These are phyloP conservation scores for Rosa rugosa DNA, from an alignment of 306 rosid genomes.

Conservation along the genomic window DNA sequence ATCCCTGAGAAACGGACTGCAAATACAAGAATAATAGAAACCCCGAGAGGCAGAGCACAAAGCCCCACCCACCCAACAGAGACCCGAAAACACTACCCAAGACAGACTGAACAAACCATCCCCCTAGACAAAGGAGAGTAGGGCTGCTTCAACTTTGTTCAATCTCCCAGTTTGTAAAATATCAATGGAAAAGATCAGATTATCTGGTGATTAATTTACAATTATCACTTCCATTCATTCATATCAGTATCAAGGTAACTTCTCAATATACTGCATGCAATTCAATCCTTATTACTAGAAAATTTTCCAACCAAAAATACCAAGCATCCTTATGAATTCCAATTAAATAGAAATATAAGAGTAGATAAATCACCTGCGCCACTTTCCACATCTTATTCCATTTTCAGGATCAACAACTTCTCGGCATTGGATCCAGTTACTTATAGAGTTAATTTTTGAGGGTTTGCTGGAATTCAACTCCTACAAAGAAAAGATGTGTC, in stretches of 20 bases:
- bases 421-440: slow-evolving; percentile 92
- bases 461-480: slow-evolving; percentile 43
- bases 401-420: slow-evolving; percentile 48
- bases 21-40: not conserved
- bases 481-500: slow-evolving; percentile 39
- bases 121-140: not conserved
- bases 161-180: not conserved
- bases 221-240: not conserved
- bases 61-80: not conserved
- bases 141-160: not conserved
- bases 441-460: slow-evolving; percentile 42
- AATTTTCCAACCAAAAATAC: not conserved
- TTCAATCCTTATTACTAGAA: not conserved
- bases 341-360: not conserved
- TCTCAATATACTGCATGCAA: not conserved
- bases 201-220: not conserved
- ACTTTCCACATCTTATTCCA: slow-evolving; percentile 75
- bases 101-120: no score
- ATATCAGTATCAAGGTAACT: not conserved
- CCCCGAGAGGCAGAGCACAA: not conserved
- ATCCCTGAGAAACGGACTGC: not conserved
- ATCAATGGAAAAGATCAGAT: not conserved
- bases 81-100: not conserved
- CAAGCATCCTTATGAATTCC: not conserved
- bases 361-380: slow-evolving; percentile 65